Base-by-base conservation (phyloP, 2,329 filamentous ascomycete genomes). In the Chaetomium sp. region DNA sequence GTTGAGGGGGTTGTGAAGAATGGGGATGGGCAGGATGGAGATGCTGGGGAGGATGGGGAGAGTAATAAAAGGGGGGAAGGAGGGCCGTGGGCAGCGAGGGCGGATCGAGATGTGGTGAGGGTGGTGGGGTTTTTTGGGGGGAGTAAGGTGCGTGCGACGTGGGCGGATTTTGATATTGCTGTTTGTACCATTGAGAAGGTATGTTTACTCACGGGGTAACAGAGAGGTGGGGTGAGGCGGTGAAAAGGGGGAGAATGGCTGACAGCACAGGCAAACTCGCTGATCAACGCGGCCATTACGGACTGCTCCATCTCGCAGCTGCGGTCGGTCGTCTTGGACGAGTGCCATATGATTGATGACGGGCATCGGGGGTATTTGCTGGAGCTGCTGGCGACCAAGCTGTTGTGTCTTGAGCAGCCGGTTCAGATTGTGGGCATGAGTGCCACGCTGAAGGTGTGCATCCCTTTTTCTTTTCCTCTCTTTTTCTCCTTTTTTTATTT, bases 261-360 rank as follows among this genome's bases (percentile, higher is more conserved):
- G 52, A 19, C 7, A 5, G n/a, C 7, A 33, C 36, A 89, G 85
- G 87, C 87, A 53, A 91, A 91, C 64, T 79, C 84, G 9, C 76
- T 91, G 41, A 77, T 90, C 34, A 91, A 91, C 62, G 74, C 79
- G 27, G 85, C 87, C 11, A 88, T 91, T 61, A 84, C 88, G 59
- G 85, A 91, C 59, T 82, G 80, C 65, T 81, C 77, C 3, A 79
- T 89, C 57, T 73, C 76, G n/a, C 77, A 82, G 19, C 72, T 91
- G 44, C 81, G 79, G 47, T 74, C 84, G 9, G 80, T 90, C 14
- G 85, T 91, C 11, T 74, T 91, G 37, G 88, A 91, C 64, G 88
- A 91, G 66, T 72, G 91, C n/a, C 88, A 91, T 67, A 90, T 91
- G 86, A 77, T 91, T 45, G 85, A 89, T 62, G 88, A 91, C 66